These are phyloP conservation scores for Rosellinia necatrix DNA, from an alignment of 2,329 filamentous ascomycete genomes.

Conservation along the genomic window DNA sequence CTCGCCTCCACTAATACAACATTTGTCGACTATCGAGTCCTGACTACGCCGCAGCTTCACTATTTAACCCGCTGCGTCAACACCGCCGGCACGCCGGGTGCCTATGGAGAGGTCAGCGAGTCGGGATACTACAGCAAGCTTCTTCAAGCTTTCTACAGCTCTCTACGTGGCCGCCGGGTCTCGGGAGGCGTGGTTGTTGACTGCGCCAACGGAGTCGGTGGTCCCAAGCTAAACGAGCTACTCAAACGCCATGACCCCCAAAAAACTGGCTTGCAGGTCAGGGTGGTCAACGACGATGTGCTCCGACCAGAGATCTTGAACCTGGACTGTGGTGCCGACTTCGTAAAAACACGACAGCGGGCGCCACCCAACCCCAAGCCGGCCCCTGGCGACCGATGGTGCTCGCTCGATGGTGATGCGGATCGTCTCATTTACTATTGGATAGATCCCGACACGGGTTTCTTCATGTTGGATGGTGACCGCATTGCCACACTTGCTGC, in stretches of 20 bases:
- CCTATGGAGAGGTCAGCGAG: slow-evolving; percentile 89
- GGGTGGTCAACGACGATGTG: slow-evolving; percentile 90
- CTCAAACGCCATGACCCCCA: slow-evolving; percentile 77
- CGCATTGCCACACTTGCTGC: slow-evolving; percentile 94
- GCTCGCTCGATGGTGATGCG: slow-evolving; percentile 92
- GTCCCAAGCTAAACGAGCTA: slow-evolving; percentile 84
- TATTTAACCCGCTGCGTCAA: slow-evolving; percentile 95
- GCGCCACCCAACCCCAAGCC: slow-evolving; percentile 84
- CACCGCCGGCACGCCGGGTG: slow-evolving; percentile 82
- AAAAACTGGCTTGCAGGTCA: slow-evolving; percentile 76
- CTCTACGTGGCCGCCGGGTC: slow-evolving; percentile 77
- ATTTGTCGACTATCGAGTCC: slow-evolving; percentile 82
- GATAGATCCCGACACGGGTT: slow-evolving; percentile 77
- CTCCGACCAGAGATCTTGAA: slow-evolving; percentile 89
- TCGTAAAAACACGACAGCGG: slow-evolving; percentile 94
- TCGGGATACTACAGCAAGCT: slow-evolving; percentile 95
- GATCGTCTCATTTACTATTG: slow-evolving; percentile 97
- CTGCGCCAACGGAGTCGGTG: slow-evolving; percentile 95
- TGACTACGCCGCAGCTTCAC: slow-evolving; percentile 97
- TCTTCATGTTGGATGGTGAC: slow-evolving; percentile 94
- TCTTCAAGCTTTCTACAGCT: slow-evolving; percentile 78
- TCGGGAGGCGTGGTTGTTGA: slow-evolving; percentile 81
- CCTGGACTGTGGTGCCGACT: slow-evolving; percentile 93
- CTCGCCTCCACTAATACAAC: slow-evolving; percentile 76
- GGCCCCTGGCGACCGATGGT: slow-evolving; percentile 75